A percentile compares a stretch with the other conserved stretches of the same genome.
phyloP scores from a whole-genome alignment of 2,329 filamentous ascomycete species.

The Aspergillus ochraceus region DNA sequence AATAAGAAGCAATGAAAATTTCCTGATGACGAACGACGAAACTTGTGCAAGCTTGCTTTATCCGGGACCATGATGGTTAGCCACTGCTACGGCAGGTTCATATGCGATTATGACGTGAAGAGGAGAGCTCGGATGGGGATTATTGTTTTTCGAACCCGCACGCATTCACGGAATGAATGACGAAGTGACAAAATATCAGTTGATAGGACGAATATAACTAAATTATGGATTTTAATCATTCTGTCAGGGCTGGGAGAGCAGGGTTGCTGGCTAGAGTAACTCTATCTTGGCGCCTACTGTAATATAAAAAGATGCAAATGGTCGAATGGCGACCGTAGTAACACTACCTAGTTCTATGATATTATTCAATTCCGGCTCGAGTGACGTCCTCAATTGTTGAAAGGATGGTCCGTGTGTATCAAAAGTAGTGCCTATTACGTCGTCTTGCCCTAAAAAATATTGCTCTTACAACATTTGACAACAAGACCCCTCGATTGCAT shows the following conservation, averaged over 20 bases:
- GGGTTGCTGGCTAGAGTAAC: not conserved
- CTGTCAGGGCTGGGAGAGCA: not conserved
- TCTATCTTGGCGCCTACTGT: not conserved
- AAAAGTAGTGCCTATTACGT: not conserved
- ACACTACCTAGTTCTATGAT: not conserved
- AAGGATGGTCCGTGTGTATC: not conserved
- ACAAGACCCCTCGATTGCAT: not conserved
- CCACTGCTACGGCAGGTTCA: not conserved
- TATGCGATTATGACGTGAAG: not conserved
- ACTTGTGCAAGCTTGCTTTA: not conserved
- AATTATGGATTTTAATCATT: not conserved
- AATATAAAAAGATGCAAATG: not conserved
- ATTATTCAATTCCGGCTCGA: not conserved
- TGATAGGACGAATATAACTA: not conserved
- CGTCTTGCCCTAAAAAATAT: not conserved
- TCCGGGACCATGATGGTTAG: not conserved
- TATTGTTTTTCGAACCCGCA: not conserved
- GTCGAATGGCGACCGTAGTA: not conserved
- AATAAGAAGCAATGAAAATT: slow-evolving; percentile 23
- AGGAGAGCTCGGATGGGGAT: not conserved
- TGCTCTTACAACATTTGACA: not conserved
- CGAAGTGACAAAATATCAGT: not conserved
- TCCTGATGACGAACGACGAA: slow-evolving; percentile 2
- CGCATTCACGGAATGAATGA: not conserved
- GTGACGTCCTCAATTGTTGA: not conserved